Percentiles rank a stretch among this genome's conserved stretches.
Conservation (phyloP, 2,329 filamentous ascomycete species). For the Alternaria sp. region DNA sequence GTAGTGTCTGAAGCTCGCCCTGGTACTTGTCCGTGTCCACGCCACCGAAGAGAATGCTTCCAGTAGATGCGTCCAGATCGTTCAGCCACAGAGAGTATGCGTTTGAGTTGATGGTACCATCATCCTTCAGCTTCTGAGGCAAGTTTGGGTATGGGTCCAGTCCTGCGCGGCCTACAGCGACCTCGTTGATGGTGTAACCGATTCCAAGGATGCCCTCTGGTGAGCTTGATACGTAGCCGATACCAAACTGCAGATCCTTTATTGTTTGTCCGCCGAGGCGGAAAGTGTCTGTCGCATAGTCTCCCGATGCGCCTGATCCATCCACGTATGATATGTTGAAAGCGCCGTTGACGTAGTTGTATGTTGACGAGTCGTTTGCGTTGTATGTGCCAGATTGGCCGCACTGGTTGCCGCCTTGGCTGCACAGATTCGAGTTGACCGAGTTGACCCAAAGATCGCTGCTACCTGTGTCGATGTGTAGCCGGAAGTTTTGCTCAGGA, state of each 20-base stretch:
- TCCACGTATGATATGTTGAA: conserved; percentile 93
- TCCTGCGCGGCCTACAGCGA: conserved; percentile 68
- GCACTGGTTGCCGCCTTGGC: conserved; percentile 62
- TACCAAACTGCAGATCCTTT: conserved; percentile 72
- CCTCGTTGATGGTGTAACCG: conserved; percentile 83
- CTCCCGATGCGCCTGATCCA: conserved; percentile 77
- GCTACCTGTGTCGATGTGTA: conserved; percentile 70
- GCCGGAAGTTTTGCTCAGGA: conserved; percentile 62
- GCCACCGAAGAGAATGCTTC: conserved; percentile 81
- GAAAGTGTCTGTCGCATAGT: conserved; percentile 82
- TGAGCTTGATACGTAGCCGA: conserved; percentile 71
- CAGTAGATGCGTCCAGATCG: conserved; percentile 68
- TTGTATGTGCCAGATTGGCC: conserved; percentile 70
- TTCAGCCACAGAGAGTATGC: conserved; percentile 75
- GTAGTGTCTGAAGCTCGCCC: conserved; percentile 69
- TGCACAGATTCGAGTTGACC: conserved; percentile 68
- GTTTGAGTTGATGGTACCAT: conserved; percentile 68
- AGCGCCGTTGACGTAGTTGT: conserved; percentile 73
- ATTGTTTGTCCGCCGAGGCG: conserved; percentile 65
- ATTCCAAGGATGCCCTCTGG: conserved; percentile 82
- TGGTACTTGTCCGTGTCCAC: conserved; percentile 78
- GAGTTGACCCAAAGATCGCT: conserved; percentile 75
- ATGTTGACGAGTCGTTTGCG: conserved; percentile 78
- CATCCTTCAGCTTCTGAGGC: conserved; percentile 69
- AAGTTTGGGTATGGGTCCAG: conserved; percentile 66